phyloP scores from a whole-genome alignment of 75 land plant genomes.

The Cryptomeria japonica region DNA sequence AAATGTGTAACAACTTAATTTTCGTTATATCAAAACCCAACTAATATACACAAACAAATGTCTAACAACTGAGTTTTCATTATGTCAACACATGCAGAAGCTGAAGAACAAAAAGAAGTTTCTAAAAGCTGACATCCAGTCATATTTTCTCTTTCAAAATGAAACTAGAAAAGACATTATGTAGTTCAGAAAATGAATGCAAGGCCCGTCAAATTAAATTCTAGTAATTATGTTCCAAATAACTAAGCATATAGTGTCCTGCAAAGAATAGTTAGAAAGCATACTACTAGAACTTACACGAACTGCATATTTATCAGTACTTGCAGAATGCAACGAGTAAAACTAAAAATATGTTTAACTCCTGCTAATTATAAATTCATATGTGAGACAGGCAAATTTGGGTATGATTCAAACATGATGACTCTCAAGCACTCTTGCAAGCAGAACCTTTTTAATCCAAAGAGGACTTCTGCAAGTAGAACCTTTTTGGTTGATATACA shows the following conservation, averaged over 20 bases:
- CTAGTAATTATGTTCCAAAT: background rate
- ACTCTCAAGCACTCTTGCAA: background rate
- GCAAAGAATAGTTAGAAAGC: background rate
- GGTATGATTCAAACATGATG: background rate
- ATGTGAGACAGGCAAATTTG: background rate
- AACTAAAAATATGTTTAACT: background rate
- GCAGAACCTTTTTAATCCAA: background rate
- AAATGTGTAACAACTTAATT: background rate
- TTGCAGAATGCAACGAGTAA: background rate
- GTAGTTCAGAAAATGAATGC: background rate
- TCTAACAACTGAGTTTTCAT: background rate
- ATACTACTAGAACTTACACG: background rate
- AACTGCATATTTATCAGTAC: background rate
- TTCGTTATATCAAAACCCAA: background rate
- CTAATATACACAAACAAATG: background rate
- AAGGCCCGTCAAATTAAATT: background rate
- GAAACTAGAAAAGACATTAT: background rate
- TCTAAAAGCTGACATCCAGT: background rate
- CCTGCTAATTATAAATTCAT: background rate
- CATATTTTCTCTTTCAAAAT: background rate
- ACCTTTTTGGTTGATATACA: background rate
- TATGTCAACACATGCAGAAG: background rate
- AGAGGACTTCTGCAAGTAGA: background rate
- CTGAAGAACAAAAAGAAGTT: background rate
- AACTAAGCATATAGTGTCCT: background rate